phyloP scores from a whole-genome alignment of 2,329 filamentous ascomycete species.

The Fusarium illudens region DNA sequence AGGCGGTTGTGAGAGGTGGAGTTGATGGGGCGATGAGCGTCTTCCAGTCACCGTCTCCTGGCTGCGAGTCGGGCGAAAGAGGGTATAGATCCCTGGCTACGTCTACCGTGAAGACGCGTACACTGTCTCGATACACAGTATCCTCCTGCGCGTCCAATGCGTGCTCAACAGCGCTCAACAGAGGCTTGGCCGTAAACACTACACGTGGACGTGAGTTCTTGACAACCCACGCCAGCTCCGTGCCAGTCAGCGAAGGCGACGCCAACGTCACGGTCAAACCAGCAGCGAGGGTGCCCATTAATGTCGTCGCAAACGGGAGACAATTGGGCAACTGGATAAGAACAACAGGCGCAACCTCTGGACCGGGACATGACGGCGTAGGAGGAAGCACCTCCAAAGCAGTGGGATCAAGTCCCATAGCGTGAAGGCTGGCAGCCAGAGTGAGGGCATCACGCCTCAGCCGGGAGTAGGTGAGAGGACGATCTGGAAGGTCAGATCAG shows the following conservation, averaged over 20 bases:
- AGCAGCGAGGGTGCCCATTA: constrained; percentile 51
- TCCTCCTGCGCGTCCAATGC: constrained; percentile 49
- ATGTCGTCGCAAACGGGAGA: constrained; percentile 48
- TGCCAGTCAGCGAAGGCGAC: constrained; percentile 51
- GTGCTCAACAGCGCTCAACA: constrained; percentile 45
- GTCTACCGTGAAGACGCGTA: constrained; percentile 69
- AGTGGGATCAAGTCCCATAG: constrained; percentile 48
- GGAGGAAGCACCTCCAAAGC: constrained; percentile 47
- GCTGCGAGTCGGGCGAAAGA: constrained; percentile 25
- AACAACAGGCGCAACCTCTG: constrained; percentile 53
- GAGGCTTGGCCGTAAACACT: constrained; percentile 48
- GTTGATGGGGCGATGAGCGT: constrained; percentile 60
- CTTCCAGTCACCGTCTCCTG: constrained; percentile 63
- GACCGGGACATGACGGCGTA: constrained; percentile 49
- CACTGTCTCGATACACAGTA: constrained; percentile 41
- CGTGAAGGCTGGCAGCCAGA: constrained; percentile 48
- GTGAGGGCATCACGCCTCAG: constrained; percentile 48
- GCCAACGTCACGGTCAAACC: constrained; percentile 52
- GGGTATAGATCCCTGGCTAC: constrained; percentile 48
- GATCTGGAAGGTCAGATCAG: constrained; percentile 42
- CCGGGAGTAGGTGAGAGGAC: constrained; percentile 47
- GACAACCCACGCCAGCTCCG: constrained; percentile 53
- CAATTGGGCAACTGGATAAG: constrained; percentile 55
- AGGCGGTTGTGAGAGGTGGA: constrained; percentile 56
- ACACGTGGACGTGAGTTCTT: constrained; percentile 51